Evolutionary conservation across 306 rosid species (phyloP).

Genomic region (Lathyrus sativus): DNA sequence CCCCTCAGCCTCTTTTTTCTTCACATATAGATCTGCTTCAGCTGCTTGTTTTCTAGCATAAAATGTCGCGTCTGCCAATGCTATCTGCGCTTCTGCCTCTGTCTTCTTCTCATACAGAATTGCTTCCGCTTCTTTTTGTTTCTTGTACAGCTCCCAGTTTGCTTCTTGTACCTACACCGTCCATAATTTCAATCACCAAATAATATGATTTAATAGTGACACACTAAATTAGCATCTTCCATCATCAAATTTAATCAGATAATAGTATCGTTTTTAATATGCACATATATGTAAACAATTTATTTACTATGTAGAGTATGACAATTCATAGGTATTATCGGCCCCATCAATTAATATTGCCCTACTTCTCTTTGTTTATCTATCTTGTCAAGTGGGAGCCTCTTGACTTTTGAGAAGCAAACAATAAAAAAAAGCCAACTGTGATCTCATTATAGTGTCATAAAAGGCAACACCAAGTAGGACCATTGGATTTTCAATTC

Average conservation of each 20-base stretch:
- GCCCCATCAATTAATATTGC: too few relatives aligned
- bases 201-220: background rate
- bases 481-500: too few relatives aligned
- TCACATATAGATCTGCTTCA: slow-evolving; percentile 37
- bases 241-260: too few relatives aligned
- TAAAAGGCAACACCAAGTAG: too few relatives aligned
- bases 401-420: too few relatives aligned
- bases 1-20: slow-evolving; percentile 48
- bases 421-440: too few relatives aligned
- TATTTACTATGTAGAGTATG: background rate
- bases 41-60: slow-evolving; percentile 39
- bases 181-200: background rate
- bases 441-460: too few relatives aligned
- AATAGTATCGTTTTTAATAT: too few relatives aligned
- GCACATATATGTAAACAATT: too few relatives aligned
- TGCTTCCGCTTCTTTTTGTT: slow-evolving; percentile 43
- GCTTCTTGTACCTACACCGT: slow-evolving; percentile 47
- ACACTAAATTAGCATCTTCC: background rate
- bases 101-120: slow-evolving; percentile 39
- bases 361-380: too few relatives aligned
- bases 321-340: too few relatives aligned
- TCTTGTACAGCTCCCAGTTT: slow-evolving; percentile 44
- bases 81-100: slow-evolving; percentile 43
- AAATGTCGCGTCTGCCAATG: slow-evolving; percentile 38
- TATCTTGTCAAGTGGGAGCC: too few relatives aligned